phyloP scores from a whole-genome alignment of 441 rosid genomes.

The Populus hybrid region DNA sequence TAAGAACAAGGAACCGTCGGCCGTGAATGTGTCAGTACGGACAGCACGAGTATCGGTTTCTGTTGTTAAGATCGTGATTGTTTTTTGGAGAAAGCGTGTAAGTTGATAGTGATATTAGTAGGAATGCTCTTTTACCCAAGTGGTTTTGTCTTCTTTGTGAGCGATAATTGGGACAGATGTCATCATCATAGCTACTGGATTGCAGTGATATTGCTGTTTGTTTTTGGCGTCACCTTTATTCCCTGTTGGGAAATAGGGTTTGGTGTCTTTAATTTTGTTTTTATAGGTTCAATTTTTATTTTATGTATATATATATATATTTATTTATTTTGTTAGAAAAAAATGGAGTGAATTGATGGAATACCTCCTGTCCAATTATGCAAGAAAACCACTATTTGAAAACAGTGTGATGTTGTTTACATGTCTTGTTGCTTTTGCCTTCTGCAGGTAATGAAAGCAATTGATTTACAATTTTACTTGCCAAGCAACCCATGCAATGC shows the following conservation, averaged over 20 bases:
- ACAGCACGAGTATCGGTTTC: slow-evolving; percentile 3
- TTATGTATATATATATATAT: too few species aligned
- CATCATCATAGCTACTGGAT: background rate
- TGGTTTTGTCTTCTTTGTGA: background rate
- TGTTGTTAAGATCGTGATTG: background rate
- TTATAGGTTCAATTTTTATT: too few species aligned
- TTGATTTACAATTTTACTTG: background rate
- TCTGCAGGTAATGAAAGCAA: background rate
- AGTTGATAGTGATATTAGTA: background rate
- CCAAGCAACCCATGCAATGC: background rate
- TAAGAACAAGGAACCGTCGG: background rate
- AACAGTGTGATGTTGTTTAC: too few species aligned
- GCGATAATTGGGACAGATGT: background rate
- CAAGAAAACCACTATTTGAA: too few species aligned
- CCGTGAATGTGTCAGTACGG: background rate
- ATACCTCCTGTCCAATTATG: too few species aligned
- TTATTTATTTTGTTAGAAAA: too few species aligned
- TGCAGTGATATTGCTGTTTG: background rate
- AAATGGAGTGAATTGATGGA: too few species aligned
- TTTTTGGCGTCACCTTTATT: background rate
- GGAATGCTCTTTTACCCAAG: background rate
- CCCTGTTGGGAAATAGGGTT: background rate
- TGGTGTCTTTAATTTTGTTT: background rate
- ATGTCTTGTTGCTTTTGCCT: too few species aligned
- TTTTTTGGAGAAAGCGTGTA: background rate